Conservation (phyloP, 2,329 filamentous ascomycete genomes). For the Beauveria varroae region DNA sequence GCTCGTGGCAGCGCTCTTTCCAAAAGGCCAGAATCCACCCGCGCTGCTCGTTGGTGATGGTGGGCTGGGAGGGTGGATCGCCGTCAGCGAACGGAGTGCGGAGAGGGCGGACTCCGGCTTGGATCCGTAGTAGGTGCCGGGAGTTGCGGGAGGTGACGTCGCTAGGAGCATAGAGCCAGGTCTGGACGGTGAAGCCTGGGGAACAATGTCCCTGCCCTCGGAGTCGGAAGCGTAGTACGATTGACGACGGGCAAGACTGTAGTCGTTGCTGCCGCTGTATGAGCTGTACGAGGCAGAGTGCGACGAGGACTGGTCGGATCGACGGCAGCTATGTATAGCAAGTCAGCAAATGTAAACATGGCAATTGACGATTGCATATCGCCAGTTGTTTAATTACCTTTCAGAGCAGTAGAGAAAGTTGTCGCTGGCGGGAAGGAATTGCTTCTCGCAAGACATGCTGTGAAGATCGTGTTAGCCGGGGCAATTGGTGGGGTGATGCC, state of each 20-base stretch:
- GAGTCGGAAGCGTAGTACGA: slow-evolving; percentile 38
- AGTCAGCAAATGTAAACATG: slow-evolving; percentile 16
- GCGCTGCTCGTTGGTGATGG: slow-evolving; percentile 42
- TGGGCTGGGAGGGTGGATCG: slow-evolving; percentile 44
- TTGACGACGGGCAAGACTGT: slow-evolving; percentile 30
- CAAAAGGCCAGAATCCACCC: slow-evolving; percentile 46
- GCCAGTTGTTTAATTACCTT: slow-evolving; percentile 32
- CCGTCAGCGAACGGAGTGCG: slow-evolving; percentile 43
- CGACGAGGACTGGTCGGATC: slow-evolving; percentile 38
- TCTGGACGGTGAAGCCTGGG: slow-evolving; percentile 55
- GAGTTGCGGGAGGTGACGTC: slow-evolving; percentile 43
- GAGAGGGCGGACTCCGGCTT: slow-evolving; percentile 41
- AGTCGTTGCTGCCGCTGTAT: slow-evolving; percentile 21
- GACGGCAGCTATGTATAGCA: slow-evolving; percentile 39
- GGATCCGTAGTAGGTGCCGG: slow-evolving; percentile 27
- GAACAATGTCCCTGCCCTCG: slow-evolving; percentile 55
- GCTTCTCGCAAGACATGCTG: slow-evolving; percentile 62
- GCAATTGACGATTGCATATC: neutral
- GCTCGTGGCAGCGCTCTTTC: slow-evolving; percentile 41
- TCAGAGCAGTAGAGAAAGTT: slow-evolving; percentile 57
- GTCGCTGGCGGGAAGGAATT: slow-evolving; percentile 52
- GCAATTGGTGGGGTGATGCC: slow-evolving; percentile 14
- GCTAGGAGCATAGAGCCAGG: slow-evolving; percentile 47
- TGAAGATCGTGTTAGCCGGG: slow-evolving; percentile 16
- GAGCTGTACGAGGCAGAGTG: slow-evolving; percentile 13